These are phyloP conservation scores for Mycena rosella DNA, from an alignment of 768 basidiomycete genomes.

Conservation along the genomic window DNA sequence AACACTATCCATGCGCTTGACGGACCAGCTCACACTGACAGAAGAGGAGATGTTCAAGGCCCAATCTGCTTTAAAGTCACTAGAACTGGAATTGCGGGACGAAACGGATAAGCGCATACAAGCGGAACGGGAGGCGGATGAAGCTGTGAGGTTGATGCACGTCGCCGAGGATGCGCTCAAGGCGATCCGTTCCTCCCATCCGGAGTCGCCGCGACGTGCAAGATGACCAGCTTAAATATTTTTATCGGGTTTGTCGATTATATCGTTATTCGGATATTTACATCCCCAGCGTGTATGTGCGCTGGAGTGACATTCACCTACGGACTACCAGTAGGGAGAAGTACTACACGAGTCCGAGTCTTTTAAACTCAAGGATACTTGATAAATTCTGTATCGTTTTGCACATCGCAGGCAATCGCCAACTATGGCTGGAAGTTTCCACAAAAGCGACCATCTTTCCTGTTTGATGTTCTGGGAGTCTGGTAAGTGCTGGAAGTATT, in stretches of 20 bases:
- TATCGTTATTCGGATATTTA: conserved; percentile 35
- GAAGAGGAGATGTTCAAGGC: conserved; percentile 71
- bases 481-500: background rate
- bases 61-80: conserved; percentile 64
- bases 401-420: no score
- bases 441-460: no score
- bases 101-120: conserved; percentile 70
- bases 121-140: conserved; percentile 64
- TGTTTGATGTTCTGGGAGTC: no score
- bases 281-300: conserved; percentile 1
- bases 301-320: conserved; percentile 8
- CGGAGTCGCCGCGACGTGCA: conserved; percentile 9
- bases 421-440: no score
- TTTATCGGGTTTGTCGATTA: conserved; percentile 6
- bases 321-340: conserved; percentile 1
- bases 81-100: conserved; percentile 71
- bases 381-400: background rate
- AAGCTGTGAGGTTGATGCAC: conserved; percentile 61
- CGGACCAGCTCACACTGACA: conserved; percentile 77
- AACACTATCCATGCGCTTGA: conserved; percentile 71
- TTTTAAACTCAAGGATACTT: background rate
- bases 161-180: conserved; percentile 65
- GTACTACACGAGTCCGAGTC: background rate
- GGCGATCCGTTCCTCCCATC: conserved; percentile 47
- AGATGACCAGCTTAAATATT: conserved; percentile 15